Conservation (phyloP, 2,329 filamentous ascomycete species). For the Colletotrichum melonis region DNA sequence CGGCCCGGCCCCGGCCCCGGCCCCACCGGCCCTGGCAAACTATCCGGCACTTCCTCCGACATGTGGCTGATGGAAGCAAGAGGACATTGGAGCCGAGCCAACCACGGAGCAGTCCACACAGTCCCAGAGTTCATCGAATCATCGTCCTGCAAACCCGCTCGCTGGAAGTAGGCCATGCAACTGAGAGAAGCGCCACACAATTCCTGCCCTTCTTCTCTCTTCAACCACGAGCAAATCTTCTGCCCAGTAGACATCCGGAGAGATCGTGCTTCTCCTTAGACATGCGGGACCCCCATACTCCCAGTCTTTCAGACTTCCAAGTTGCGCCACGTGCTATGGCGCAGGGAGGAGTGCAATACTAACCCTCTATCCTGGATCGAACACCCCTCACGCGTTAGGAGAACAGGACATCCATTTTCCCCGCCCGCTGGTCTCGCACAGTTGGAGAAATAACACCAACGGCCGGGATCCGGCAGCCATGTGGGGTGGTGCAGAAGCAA, state of each 20-base stretch:
- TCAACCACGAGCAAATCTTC: not conserved
- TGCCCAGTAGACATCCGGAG: not conserved
- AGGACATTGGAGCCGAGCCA: conserved; percentile 5
- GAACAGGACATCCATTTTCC: not conserved
- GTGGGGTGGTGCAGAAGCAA: not conserved
- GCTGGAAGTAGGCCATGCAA: not conserved
- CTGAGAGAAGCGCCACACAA: not conserved
- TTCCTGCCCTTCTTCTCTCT: not conserved
- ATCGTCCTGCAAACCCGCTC: not conserved
- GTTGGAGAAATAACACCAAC: not conserved
- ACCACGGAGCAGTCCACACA: not conserved
- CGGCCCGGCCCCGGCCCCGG: not conserved
- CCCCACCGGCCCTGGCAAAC: not conserved
- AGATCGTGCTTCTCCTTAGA: too few species aligned
- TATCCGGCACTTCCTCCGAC: not conserved
- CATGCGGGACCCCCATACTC: not conserved
- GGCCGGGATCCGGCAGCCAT: conserved; percentile 1
- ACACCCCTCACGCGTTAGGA: not conserved
- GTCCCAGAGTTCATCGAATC: not conserved
- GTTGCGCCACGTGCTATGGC: conserved; percentile 3
- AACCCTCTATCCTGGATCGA: not conserved
- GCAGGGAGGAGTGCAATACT: not conserved
- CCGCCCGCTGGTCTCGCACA: not conserved
- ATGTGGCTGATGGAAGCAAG: not conserved
- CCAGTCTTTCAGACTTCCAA: not conserved